Base-by-base conservation (phyloP, 2,329 filamentous ascomycete genomes). In the Leptodontidium sp. region DNA sequence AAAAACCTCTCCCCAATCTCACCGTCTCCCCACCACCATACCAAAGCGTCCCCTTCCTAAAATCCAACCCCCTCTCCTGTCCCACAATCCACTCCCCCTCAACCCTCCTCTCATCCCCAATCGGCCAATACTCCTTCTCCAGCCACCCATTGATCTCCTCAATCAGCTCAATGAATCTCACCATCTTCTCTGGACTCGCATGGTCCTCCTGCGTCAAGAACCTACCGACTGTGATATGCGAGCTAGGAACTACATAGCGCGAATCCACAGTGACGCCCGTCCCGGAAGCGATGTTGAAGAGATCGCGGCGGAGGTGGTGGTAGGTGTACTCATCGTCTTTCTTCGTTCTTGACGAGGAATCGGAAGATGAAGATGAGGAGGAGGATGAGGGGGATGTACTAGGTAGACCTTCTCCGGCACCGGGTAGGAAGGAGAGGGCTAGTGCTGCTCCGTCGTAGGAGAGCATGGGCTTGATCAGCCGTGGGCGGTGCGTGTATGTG, bases 361-460 rank as follows among this genome's bases (percentile, higher is more conserved):
- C n/a, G 5, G 14, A 35, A 15, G 26, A 38, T 8, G 61, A 45
- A 4, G 76, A 75, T 3, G 29, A 32, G 6, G 29, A 32, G 29
- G 77, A 70, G 2, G 58, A 71, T n/a, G 61, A 14, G 6, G 14
- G 35, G 15, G 35, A 38, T 8, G 61, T 49, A 3, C 75, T 75
- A n/a, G 74, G 71, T 1, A 78, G 72, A 0, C 78, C 75, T 81
- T 93, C 91, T 12, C 88, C 89, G 4, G 89, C 86, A 0, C 93
- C 93, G 0, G 95, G 94, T 1, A 98, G 82, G 80, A 97, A 98
- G 32, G 92, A 96, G 43, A 98, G 81, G 0, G 95, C 95, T 66
- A 98, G 84, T 17, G 94, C 95, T 5, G 93, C 90, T 1, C 92
- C 87, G 78, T 98, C 95, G 77, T 92, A 97, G 29, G 92, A 93